Percentiles rank a stretch among this genome's conserved stretches.
Evolutionary conservation across 768 basidiomycete genomes (phyloP).

Genomic region (Suillus clintonianus): DNA sequence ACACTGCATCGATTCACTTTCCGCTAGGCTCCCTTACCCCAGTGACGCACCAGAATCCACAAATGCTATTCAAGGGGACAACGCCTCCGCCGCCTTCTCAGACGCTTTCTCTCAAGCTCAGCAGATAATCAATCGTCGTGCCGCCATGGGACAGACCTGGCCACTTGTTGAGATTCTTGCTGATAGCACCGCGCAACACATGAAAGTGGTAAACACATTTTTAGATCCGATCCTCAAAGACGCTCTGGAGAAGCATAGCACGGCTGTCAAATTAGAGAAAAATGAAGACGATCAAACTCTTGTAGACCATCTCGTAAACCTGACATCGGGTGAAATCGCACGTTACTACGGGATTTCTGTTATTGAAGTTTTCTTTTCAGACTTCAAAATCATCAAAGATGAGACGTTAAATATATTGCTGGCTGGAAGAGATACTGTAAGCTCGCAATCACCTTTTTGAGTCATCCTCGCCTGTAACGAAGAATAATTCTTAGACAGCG

Average conservation of each 20-base stretch:
- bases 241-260: slow-evolving; percentile 30
- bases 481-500: slow-evolving; percentile 37
- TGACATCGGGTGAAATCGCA: slow-evolving; percentile 35
- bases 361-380: slow-evolving; percentile 10
- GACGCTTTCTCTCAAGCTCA: slow-evolving; percentile 38
- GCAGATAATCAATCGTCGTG: slow-evolving; percentile 27
- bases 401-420: slow-evolving; percentile 46
- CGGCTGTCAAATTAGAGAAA: slow-evolving; percentile 7
- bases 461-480: neutral
- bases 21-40: slow-evolving; percentile 40
- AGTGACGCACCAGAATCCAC: slow-evolving; percentile 18
- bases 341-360: neutral
- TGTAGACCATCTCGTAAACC: slow-evolving; percentile 41
- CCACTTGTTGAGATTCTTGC: slow-evolving; percentile 39
- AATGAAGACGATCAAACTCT: slow-evolving; percentile 38
- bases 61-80: slow-evolving; percentile 10
- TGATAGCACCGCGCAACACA: slow-evolving; percentile 33
- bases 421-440: slow-evolving; percentile 46
- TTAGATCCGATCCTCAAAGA: slow-evolving; percentile 42
- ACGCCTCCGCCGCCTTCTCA: slow-evolving; percentile 29
- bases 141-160: slow-evolving; percentile 35
- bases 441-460: neutral
- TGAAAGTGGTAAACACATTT: slow-evolving; percentile 40
- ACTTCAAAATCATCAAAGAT: slow-evolving; percentile 38
- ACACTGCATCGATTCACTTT: slow-evolving; percentile 40